Base-by-base conservation (phyloP, 1,139 yeast genomes). In the Candida gigantensis region DNA sequence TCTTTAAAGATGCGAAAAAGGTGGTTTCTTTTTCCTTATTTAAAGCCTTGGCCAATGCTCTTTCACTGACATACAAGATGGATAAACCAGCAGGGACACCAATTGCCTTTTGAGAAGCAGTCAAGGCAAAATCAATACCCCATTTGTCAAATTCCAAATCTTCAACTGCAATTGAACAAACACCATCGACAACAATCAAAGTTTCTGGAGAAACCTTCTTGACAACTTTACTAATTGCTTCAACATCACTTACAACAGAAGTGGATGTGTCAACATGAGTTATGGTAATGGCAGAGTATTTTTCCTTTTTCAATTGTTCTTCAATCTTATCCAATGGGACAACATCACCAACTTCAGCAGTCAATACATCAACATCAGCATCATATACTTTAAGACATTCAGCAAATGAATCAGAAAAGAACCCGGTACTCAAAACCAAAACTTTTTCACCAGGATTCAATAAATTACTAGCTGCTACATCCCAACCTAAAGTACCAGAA, bases 251-350 rank as follows among this genome's bases (percentile, higher is more conserved):
- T 30, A 89, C 77, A 28, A 90, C 97, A 20, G 96, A 95, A 30
- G 97, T 88, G 3, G 97, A 88, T 30, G 97, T 92, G 62, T 90
- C 98, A 26, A 92, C 97, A 52, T 90, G 97, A 30, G 97, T 92
- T 52, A 90, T 77, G 36, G 96, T 87, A 49, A 90, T 74, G 37
- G 87, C 74, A 48, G 78, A 62, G 67, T 84, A 90, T 44, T 69
- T 65, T 44, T 72, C 65, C 24, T 62, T 46, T 41, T 63, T 55
- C 59, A 84, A 70, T 43, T 81, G 74, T 18, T 63, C 57, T 55
- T 80, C 84, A 34, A 90, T 65, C 37, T 68, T 62, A 4, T 65
- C 74, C 31, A 80, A 57, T 24, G 86, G 77, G 21, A 86, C 89
- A 23, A 74, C 74, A 43, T 77, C 84, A 40, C 97, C 97, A 40